Evolutionary conservation across 2,329 filamentous ascomycete species (phyloP).

Genomic region (Fusarium domesticum): DNA sequence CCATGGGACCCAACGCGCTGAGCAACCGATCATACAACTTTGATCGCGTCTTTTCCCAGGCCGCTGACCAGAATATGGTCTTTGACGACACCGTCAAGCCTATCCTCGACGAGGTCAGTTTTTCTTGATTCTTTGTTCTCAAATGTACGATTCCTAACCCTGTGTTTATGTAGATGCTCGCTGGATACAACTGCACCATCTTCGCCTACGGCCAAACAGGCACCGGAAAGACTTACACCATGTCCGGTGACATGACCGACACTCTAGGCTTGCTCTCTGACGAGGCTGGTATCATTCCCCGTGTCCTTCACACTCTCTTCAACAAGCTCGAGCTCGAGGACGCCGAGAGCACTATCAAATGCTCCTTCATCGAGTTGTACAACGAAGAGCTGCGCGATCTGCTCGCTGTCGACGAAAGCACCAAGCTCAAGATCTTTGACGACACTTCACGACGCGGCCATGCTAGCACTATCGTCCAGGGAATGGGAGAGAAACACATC

Average conservation of each 20-base stretch:
- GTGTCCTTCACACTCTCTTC: conserved; percentile 84
- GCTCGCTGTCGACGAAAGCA: conserved; percentile 73
- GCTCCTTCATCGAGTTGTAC: conserved; percentile 97
- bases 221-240: conserved; percentile 98
- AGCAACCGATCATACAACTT: conserved; percentile 97
- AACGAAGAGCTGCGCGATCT: conserved; percentile 95
- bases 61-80: conserved; percentile 88
- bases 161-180: conserved; percentile 66
- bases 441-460: conserved; percentile 85
- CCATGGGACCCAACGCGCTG: conserved; percentile 87
- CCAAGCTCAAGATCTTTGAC: conserved; percentile 94
- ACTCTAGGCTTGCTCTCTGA: conserved; percentile 83
- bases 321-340: conserved; percentile 75
- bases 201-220: conserved; percentile 98
- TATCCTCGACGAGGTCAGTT: conserved; percentile 80
- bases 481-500: conserved; percentile 96
- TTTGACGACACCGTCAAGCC: conserved; percentile 95
- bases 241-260: conserved; percentile 96
- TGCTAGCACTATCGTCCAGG: conserved; percentile 83
- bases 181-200: conserved; percentile 96
- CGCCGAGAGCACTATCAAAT: conserved; percentile 86
- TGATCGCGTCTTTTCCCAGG: conserved; percentile 93
- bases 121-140: neutral
- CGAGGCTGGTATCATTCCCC: conserved; percentile 90
- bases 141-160: too few relatives aligned